phyloP scores from a whole-genome alignment of 352 stramenopile genomes.

The Aphanomyces cochlioides region DNA sequence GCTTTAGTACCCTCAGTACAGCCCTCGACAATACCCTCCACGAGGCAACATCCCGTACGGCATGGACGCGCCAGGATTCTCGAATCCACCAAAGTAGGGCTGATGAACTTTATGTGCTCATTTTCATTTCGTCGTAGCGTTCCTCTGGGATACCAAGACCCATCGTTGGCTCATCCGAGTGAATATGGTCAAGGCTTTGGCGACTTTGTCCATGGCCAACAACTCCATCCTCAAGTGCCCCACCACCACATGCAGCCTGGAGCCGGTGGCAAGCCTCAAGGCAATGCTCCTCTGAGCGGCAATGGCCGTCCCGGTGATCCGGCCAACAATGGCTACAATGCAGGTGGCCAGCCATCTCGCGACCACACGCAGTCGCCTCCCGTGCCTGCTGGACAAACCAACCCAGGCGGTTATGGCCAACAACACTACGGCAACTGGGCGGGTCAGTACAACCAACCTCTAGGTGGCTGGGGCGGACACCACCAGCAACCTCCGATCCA shows the following conservation, averaged over 20 bases:
- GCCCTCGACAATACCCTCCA: slow-evolving; percentile 73
- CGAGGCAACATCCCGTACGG: slow-evolving; percentile 80
- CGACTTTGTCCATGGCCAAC: slow-evolving; percentile 79
- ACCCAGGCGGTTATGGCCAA: slow-evolving; percentile 52
- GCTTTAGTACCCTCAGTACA: slow-evolving; percentile 81
- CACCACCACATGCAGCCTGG: slow-evolving; percentile 44
- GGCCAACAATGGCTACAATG: slow-evolving; percentile 34
- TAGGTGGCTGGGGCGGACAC: slow-evolving; percentile 64
- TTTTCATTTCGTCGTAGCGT: slow-evolving; percentile 36
- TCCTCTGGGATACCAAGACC: slow-evolving; percentile 75
- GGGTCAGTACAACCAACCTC: slow-evolving; percentile 61
- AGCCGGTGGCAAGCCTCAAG: slow-evolving; percentile 34
- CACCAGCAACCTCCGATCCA: slow-evolving; percentile 84
- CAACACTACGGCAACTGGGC: slow-evolving; percentile 70
- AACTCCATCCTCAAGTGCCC: slow-evolving; percentile 32
- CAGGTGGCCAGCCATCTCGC: slow-evolving; percentile 34
- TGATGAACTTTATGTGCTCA: not conserved
- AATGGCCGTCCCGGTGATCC: slow-evolving; percentile 57
- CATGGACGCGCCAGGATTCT: slow-evolving; percentile 78
- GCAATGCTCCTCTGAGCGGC: slow-evolving; percentile 50
- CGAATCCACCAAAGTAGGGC: slow-evolving; percentile 59
- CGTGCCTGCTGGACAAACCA: slow-evolving; percentile 55
- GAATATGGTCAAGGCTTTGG: slow-evolving; percentile 83
- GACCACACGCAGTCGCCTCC: slow-evolving; percentile 66
- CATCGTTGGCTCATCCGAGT: slow-evolving; percentile 75